These are phyloP conservation scores for Syzygium syzygioides DNA, from an alignment of 441 rosid species.

Conservation along the genomic window DNA sequence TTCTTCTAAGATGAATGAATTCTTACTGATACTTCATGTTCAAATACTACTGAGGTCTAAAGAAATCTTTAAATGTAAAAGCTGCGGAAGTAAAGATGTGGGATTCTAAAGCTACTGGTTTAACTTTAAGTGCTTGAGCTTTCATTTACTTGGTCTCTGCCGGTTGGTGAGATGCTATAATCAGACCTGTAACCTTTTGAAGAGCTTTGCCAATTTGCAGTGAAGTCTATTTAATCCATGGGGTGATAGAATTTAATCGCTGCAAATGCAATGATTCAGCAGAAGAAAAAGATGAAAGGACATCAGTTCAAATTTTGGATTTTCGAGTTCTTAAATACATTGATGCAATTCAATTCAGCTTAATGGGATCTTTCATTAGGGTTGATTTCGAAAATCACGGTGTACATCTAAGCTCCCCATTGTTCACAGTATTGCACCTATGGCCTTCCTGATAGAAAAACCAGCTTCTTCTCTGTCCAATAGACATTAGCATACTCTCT, in stretches of 20 bases:
- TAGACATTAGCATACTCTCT: neutral
- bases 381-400: neutral
- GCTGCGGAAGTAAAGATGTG: neutral
- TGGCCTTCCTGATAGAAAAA: neutral
- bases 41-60: neutral
- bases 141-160: neutral
- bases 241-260: neutral
- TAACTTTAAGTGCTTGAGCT: neutral
- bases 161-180: neutral
- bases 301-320: neutral
- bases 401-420: neutral
- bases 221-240: neutral
- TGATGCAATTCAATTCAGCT: neutral
- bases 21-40: neutral
- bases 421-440: neutral
- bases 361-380: neutral
- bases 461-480: neutral
- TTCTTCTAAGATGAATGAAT: neutral
- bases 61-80: neutral
- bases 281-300: neutral
- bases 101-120: neutral
- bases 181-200: neutral
- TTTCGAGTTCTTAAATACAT: neutral
- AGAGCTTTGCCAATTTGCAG: neutral
- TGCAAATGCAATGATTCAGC: neutral